These are phyloP conservation scores for Cyberlindnera maritima DNA, from an alignment of 805 yeast genomes.

Conservation along the genomic window DNA sequence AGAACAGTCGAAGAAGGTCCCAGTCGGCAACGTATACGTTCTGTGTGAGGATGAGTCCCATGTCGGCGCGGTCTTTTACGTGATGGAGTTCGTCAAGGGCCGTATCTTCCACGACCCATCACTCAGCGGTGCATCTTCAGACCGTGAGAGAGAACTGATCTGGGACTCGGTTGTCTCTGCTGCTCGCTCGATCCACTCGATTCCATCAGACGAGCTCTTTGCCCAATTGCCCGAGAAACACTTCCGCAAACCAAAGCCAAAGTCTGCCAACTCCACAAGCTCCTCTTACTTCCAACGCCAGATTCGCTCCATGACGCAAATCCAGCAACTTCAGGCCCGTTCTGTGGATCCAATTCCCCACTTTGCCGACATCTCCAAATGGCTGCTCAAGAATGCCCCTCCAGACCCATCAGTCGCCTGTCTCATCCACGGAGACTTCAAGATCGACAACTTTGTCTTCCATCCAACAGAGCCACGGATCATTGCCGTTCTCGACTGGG, in stretches of 20 bases:
- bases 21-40: constrained; percentile 51
- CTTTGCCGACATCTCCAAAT: constrained; percentile 39
- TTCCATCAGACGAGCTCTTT: constrained; percentile 42
- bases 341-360: constrained; percentile 47
- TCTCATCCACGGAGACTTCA: constrained; percentile 63
- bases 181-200: constrained; percentile 46
- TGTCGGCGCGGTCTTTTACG: constrained; percentile 54
- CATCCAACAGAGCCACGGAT: constrained; percentile 50
- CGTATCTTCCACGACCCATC: constrained; percentile 53
- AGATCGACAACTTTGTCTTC: constrained; percentile 61
- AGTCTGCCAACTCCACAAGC: constrained; percentile 18
- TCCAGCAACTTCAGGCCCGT: constrained; percentile 38
- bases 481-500: constrained; percentile 64
- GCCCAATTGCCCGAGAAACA: constrained; percentile 42
- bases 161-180: constrained; percentile 52
- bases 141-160: constrained; percentile 28
- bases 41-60: constrained; percentile 56
- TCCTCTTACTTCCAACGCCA: constrained; percentile 52
- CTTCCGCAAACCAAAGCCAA: constrained; percentile 29
- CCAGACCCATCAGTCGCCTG: constrained; percentile 41
- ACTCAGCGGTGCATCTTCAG: constrained; percentile 33
- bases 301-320: constrained; percentile 42
- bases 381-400: constrained; percentile 45
- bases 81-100: constrained; percentile 61
- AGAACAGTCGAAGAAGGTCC: constrained; percentile 33